These are phyloP conservation scores for Coemansia sp. DNA, from an alignment of 192 early-diverging fungal genomes.

Conservation along the genomic window DNA sequence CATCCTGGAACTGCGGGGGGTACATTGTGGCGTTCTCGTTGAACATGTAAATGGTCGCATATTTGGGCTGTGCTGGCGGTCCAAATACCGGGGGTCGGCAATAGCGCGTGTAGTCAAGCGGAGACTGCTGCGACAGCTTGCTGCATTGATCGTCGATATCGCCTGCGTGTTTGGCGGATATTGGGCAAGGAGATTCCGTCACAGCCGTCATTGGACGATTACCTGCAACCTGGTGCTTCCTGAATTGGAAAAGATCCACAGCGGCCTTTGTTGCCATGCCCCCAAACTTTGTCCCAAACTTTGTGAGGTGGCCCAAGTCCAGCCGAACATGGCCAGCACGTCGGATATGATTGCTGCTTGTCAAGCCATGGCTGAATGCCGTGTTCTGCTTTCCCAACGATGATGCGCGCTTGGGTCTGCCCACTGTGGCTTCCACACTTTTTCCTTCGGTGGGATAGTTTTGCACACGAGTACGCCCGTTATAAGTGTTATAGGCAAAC, in stretches of 20 bases:
- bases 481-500: not conserved
- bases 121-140: not conserved
- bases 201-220: not conserved
- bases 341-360: slow-evolving; percentile 17
- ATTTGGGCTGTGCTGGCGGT: not conserved
- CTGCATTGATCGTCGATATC: not conserved
- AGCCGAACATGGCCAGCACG: slow-evolving; percentile 36
- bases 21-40: not conserved
- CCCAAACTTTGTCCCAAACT: slow-evolving; percentile 22
- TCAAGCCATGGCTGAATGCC: not conserved
- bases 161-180: not conserved
- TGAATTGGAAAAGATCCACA: slow-evolving; percentile 11
- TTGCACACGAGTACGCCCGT: not conserved
- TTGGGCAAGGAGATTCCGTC: not conserved
- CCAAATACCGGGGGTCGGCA: slow-evolving; percentile 4
- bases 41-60: not conserved
- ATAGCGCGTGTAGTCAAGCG: slow-evolving; percentile 1
- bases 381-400: not conserved
- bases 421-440: not conserved
- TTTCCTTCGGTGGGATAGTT: not conserved
- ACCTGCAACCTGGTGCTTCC: not conserved
- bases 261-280: slow-evolving; percentile 17
- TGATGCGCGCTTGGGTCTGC: not conserved
- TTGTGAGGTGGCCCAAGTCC: slow-evolving; percentile 12
- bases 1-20: slow-evolving; percentile 1